Base-by-base conservation (phyloP, 2,329 filamentous ascomycete genomes). In the Clonostachys rosea region DNA sequence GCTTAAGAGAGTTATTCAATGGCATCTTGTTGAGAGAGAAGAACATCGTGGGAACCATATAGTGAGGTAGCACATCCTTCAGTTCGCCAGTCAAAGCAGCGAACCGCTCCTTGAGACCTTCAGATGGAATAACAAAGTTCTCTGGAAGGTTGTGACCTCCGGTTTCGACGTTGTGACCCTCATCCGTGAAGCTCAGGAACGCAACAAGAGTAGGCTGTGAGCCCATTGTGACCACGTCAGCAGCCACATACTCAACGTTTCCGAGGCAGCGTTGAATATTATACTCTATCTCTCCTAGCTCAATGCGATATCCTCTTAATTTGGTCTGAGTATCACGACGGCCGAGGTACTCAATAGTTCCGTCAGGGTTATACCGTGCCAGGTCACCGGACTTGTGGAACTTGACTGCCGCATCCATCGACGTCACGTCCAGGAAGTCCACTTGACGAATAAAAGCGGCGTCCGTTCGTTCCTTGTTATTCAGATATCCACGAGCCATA, bases 381-480 rank as follows among this genome's bases (percentile, higher is more conserved):
- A 89, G 74, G 57, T 96, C 91, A 1, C 91, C 90, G 34, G 86
- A 90, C 13, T 88, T 79, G 59, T 95, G 95, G 1, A 96, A 65
- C 2, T 82, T 79, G 2, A 90, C 90, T 59, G 82, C 86, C 1
- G 60, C 50, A 30, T 30, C 24, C 24, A 10, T 30, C 0, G 83
- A 37, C 3, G 94, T 86, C 1, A 80, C 53, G 43, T 92, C 73
- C 49, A 95, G 88, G 55, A 84, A 90, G 12, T 74, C 66, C 0
- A 69, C 63, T 9, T 43, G 24, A 5, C 33, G 18, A 20, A 47
- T 33, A 20, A 47, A 47, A 14, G 40, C 40, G 13, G 45, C 40
- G 3, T 16, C 36, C 3, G 56, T 57, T 30, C 51, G 53, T 6
- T 39, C 50, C 10, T 55, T 49, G 2, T 57, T 44, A 39, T 57